Base-by-base conservation (phyloP, 306 rosid genomes). In the Dryas alaskensis region DNA sequence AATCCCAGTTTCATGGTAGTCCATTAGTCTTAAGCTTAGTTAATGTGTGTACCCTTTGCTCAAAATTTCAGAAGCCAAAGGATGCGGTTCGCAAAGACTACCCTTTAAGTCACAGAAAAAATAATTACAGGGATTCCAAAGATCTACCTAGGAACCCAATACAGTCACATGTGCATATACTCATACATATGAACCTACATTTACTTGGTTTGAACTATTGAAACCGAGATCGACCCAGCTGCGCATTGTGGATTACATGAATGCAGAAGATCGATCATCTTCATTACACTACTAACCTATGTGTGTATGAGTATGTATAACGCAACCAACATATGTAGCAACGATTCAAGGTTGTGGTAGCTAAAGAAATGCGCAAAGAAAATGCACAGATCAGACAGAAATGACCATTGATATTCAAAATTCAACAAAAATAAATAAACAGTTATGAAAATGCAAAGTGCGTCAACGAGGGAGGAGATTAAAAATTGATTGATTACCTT, bases 151-250 rank as follows among this genome's bases (percentile, higher is more conserved):
- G 54, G 10, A 17, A 46, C 13, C 43, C 48, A 13, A 64, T 13
- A 46, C 22, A 76, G 22, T 48, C 58, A 48, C 45, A 55, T 4
- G 37, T 31, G 37, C 37, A 45, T 39, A 43, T 7, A 55, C 16
- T 52, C 40, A 43, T 55, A 12, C 37, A 54, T 31, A 31, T 4
- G 51, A 9, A 42, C 75, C 4, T 52, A 57, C 45, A 71, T 58
- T 45, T 14, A 58, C 63, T 37, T 40, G 52, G 13, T 52, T 22
- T 14, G 45, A 70, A 55, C 65, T 42, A 61, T 52, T 45, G 52
- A 68, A 52, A 66, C 53, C 68, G 48, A 58, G 81, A 77, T 75
- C 77, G 77, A 64, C 67, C 40, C 47, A 31, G 16, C 78, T 4
- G 39, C 37, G 55, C 80, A 75, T 54, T 80, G 72, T 10, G 49